A percentile compares a stretch with the other conserved stretches of the same genome.
Evolutionary conservation across 2,329 filamentous ascomycete species (phyloP).

Genomic region (Neofusicoccum sp.): DNA sequence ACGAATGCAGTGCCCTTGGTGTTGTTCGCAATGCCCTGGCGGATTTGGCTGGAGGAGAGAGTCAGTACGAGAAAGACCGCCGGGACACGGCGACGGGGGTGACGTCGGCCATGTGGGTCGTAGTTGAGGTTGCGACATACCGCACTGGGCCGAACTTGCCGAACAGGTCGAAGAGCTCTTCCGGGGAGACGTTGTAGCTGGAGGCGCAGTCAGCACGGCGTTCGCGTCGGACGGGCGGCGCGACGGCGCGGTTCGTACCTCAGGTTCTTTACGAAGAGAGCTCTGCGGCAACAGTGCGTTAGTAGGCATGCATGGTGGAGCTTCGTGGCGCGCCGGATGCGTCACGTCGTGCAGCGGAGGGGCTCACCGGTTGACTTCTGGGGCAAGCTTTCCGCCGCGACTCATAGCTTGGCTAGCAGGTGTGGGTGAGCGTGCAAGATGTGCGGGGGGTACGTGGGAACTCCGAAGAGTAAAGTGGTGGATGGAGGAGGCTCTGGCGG

Average conservation of each 20-base stretch:
- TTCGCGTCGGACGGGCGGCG: not conserved
- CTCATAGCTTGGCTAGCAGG: slow-evolving; percentile 73
- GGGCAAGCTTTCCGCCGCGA: slow-evolving; percentile 95
- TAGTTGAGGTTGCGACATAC: slow-evolving; percentile 56
- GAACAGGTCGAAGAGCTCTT: slow-evolving; percentile 98
- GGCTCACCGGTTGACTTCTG: slow-evolving; percentile 95
- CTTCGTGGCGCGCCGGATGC: slow-evolving; percentile 21
- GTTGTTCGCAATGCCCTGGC: slow-evolving; percentile 94
- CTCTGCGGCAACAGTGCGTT: slow-evolving; percentile 58
- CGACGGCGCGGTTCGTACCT: slow-evolving; percentile 59
- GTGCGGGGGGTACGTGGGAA: slow-evolving; percentile 21
- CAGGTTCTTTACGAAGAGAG: slow-evolving; percentile 99
- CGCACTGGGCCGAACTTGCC: slow-evolving; percentile 95
- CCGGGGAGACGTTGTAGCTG: slow-evolving; percentile 98
- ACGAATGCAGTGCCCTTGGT: slow-evolving; percentile 99
- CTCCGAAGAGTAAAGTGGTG: slow-evolving; percentile 22
- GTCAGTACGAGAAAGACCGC: slow-evolving; percentile 28
- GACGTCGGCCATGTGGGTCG: slow-evolving; percentile 6
- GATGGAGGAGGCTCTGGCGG: slow-evolving; percentile 15
- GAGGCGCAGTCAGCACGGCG: slow-evolving; percentile 24
- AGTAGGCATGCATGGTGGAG: slow-evolving; percentile 29
- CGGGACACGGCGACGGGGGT: not conserved
- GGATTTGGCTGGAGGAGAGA: slow-evolving; percentile 76
- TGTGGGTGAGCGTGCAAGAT: slow-evolving; percentile 23
- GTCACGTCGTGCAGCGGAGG: slow-evolving; percentile 24